Conservation (phyloP, 495 filamentous ascomycete species). For the Cudoniella acicularis region DNA sequence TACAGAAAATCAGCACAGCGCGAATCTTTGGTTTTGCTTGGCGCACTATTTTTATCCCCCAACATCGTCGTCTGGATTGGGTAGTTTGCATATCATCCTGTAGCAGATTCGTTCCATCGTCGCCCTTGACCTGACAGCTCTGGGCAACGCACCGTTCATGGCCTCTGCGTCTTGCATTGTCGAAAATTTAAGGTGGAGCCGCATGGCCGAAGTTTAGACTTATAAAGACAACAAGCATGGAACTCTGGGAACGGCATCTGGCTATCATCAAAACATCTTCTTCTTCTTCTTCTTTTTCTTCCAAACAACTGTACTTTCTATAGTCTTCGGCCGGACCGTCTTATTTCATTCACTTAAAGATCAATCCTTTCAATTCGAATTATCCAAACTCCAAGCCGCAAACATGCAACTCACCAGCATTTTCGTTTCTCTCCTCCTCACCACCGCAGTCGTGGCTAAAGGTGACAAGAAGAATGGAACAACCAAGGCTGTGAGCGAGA, state of each 20-base stretch:
- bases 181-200: not conserved
- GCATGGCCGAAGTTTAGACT: not conserved
- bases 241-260: conserved; percentile 3
- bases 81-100: not conserved
- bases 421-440: conserved; percentile 12
- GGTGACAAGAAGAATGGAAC: conserved; percentile 1
- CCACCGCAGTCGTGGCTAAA: conserved; percentile 13
- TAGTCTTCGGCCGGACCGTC: conserved; percentile 17
- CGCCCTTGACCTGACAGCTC: not conserved
- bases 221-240: not conserved
- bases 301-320: conserved; percentile 11
- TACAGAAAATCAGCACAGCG: not conserved
- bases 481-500: conserved; percentile 14
- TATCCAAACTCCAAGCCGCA: not conserved
- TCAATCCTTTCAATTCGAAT: not conserved
- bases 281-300: conserved; percentile 1
- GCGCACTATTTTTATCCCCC: not conserved
- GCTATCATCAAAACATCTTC: conserved; percentile 7
- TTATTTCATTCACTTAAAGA: not conserved
- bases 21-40: not conserved
- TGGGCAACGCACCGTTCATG: not conserved
- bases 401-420: conserved; percentile 16
- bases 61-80: not conserved
- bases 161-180: not conserved
- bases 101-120: conserved; percentile 1